Base-by-base conservation (phyloP, 2,329 filamentous ascomycete genomes). In the Fusarium austroafricanum region DNA sequence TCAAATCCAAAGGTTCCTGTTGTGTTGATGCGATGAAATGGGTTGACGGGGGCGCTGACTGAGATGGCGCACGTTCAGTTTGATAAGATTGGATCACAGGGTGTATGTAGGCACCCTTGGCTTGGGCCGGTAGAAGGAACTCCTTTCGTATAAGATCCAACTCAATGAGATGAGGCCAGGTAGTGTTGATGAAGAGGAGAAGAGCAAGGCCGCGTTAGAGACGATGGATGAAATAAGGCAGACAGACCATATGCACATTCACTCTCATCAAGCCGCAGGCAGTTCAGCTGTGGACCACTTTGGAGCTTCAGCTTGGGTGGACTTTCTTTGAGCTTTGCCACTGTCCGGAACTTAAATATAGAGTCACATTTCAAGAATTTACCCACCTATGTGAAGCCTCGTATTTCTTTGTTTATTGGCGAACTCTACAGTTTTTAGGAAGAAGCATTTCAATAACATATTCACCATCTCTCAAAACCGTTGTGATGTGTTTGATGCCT, bases 401-500 rank as follows among this genome's bases (percentile, higher is more conserved):
- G 26, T 3, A 26, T 26, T 10, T 26, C 9, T 26, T 26, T 26
- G 26, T 26, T 5, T 42, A 3, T 26, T 18, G 20, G 12, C 12
- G 38, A 14, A n/a, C n/a, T 45, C 8, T 23, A 43, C 10, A 29
- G 20, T n/a, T 28, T 28, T 54, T 17, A 18, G 45, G 11, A 35
- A 44, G 28, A 46, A 18, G 29, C 26, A 37, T 26, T 38, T 20
- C 15, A 40, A 33, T 18, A 31, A 18, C 15, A 33, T 38, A 26
- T 37, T 53, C 45, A 31, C 55, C 14, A 42, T 29, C 47, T 51
- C 46, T 53, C 61, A 47, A 54, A 52, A 39, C 65, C 21, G 35
- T 56, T 47, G 29, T 50, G 42, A 52, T 58, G 37, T 44, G 65
- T 66, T 69, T 69, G 56, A 70, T 70, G 51, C 53, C 65, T 59